These are phyloP conservation scores for Arbutus unedo DNA, from an alignment of 148 eudicot species.

Conservation along the genomic window DNA sequence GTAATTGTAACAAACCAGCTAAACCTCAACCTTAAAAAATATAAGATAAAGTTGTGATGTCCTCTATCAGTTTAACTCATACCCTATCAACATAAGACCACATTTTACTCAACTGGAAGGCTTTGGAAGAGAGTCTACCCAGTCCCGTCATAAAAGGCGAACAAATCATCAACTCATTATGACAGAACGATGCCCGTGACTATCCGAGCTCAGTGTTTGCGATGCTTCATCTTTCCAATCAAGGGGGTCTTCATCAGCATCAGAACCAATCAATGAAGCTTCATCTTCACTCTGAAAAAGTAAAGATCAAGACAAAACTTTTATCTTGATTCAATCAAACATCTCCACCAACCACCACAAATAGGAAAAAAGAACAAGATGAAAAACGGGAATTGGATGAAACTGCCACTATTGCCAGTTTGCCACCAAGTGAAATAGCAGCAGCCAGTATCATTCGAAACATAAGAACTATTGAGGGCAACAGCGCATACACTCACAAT, in stretches of 20 bases:
- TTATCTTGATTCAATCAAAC: not conserved
- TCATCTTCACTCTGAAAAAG: constrained; percentile 51
- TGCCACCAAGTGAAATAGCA: not conserved
- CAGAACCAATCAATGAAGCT: constrained; percentile 24
- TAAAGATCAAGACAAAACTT: not conserved
- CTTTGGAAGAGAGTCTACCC: constrained; percentile 13
- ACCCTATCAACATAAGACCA: not conserved
- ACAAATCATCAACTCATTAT: constrained; percentile 9
- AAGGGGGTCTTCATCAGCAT: constrained; percentile 33
- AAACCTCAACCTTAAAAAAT: not conserved
- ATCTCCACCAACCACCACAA: not conserved
- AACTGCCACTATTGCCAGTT: not conserved
- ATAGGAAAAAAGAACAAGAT: not conserved
- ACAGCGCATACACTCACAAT: too few relatives aligned
- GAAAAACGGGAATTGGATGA: not conserved
- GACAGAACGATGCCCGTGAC: constrained; percentile 21
- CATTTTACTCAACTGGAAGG: not conserved
- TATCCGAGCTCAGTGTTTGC: constrained; percentile 22
- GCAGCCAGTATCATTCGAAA: not conserved
- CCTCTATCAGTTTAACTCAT: not conserved
- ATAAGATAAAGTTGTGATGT: not conserved
- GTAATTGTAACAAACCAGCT: not conserved
- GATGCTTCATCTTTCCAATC: constrained; percentile 34
- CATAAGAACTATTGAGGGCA: not conserved
- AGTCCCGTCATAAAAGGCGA: not conserved